These are phyloP conservation scores for Vicia villosa DNA, from an alignment of 306 rosid species.

Conservation along the genomic window DNA sequence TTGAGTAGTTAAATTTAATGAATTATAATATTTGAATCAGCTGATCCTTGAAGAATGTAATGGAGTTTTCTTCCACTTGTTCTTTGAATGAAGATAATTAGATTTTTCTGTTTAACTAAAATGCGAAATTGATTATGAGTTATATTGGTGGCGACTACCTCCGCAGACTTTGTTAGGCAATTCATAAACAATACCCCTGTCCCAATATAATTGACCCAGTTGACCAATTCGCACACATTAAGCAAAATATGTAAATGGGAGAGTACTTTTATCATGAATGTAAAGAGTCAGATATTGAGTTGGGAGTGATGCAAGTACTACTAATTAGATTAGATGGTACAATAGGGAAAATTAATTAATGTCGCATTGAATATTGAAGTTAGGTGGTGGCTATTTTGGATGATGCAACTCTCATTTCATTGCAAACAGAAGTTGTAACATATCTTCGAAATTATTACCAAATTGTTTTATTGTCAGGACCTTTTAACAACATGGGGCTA, in stretches of 20 bases:
- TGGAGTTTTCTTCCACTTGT: conserved; percentile 6
- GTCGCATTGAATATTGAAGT: not conserved
- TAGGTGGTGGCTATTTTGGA: conserved; percentile 12
- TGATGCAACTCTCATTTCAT: conserved; percentile 27
- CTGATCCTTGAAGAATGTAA: not conserved
- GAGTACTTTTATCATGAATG: too few relatives aligned
- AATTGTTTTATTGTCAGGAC: conserved; percentile 43
- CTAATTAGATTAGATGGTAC: too few relatives aligned
- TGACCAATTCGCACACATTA: too few relatives aligned
- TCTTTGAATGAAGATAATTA: conserved; percentile 14
- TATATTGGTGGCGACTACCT: not conserved
- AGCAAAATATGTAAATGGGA: too few relatives aligned
- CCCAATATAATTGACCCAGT: too few relatives aligned
- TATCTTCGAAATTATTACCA: conserved; percentile 9
- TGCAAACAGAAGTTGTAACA: conserved; percentile 4
- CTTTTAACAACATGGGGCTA: conserved; percentile 60
- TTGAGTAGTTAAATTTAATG: conserved; percentile 21
- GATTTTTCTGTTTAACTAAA: not conserved
- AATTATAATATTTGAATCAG: conserved; percentile 11
- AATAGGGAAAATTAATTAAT: too few relatives aligned
- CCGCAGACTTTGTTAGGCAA: not conserved
- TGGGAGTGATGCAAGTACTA: too few relatives aligned
- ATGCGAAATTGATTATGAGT: not conserved
- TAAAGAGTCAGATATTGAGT: too few relatives aligned
- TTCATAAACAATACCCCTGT: conserved; percentile 5